These are phyloP conservation scores for Aspergillus amoenus DNA, from an alignment of 2,329 filamentous ascomycete species.

Conservation along the genomic window DNA sequence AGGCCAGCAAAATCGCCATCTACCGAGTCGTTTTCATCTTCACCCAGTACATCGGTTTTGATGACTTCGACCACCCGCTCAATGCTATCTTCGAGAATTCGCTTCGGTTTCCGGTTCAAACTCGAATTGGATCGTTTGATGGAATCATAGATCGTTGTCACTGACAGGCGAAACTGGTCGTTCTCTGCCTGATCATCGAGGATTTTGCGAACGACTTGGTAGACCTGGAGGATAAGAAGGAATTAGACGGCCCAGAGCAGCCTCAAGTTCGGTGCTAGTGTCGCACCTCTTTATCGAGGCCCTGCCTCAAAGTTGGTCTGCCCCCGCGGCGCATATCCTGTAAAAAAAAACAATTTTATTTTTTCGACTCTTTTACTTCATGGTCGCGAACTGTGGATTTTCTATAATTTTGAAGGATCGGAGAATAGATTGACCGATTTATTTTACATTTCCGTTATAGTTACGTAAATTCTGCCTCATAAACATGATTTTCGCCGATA, in stretches of 20 bases:
- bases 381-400: slow-evolving; percentile 5
- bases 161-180: slow-evolving; percentile 52
- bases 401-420: slow-evolving; percentile 19
- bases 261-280: background rate
- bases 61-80: slow-evolving; percentile 76
- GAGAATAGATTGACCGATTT: slow-evolving; percentile 18
- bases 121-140: slow-evolving; percentile 87
- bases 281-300: slow-evolving; percentile 63
- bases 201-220: slow-evolving; percentile 75
- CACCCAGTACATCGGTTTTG: slow-evolving; percentile 60
- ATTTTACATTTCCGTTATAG: background rate
- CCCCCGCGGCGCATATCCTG: slow-evolving; percentile 42
- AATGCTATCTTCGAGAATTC: slow-evolving; percentile 78
- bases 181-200: slow-evolving; percentile 63
- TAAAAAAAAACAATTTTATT: background rate
- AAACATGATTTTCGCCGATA: background rate
- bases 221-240: slow-evolving; percentile 53
- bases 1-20: slow-evolving; percentile 53
- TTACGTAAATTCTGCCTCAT: background rate
- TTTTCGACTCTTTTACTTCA: background rate
- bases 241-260: slow-evolving; percentile 6
- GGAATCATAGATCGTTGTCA: slow-evolving; percentile 68
- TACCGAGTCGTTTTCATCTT: slow-evolving; percentile 52
- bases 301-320: slow-evolving; percentile 52
- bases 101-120: slow-evolving; percentile 77